Evolutionary conservation across 345 rosid genomes (phyloP).

Genomic region (Toxicodendron radicans): DNA sequence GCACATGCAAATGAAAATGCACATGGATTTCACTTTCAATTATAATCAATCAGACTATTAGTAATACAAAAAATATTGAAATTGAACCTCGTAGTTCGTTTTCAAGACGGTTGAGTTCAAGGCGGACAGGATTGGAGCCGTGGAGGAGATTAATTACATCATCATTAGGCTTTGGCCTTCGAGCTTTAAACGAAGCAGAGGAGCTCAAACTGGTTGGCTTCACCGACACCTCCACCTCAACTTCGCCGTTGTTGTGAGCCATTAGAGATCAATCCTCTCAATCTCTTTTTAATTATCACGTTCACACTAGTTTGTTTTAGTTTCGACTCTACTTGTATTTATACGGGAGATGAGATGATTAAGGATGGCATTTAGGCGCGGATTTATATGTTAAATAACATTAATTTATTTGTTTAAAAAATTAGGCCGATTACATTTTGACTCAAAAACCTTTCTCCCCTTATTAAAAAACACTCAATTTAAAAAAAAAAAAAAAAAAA

Average conservation of each 20-base stretch:
- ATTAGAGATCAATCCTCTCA: background rate
- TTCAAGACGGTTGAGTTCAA: slow-evolving; percentile 94
- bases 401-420: background rate
- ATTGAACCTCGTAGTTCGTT: slow-evolving; percentile 86
- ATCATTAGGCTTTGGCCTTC: slow-evolving; percentile 47
- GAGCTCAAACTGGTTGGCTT: slow-evolving; percentile 25
- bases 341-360: slow-evolving; percentile 5
- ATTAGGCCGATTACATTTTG: no score
- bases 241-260: slow-evolving; percentile 34
- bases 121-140: slow-evolving; percentile 97
- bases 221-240: slow-evolving; percentile 13
- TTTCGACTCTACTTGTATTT: background rate
- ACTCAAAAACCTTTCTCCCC: no score
- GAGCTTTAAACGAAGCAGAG: slow-evolving; percentile 45
- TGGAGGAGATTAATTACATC: slow-evolving; percentile 81
- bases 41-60: no score
- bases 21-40: no score
- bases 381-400: slow-evolving; percentile 16
- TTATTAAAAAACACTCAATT: no score
- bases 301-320: background rate
- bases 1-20: slow-evolving; percentile 16
- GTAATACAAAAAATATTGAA: slow-evolving; percentile 13
- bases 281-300: background rate
- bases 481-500: no score
- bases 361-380: slow-evolving; percentile 36